Evolutionary conservation across 2,329 filamentous ascomycete species (phyloP).

Genomic region (Cladosporium sp.): DNA sequence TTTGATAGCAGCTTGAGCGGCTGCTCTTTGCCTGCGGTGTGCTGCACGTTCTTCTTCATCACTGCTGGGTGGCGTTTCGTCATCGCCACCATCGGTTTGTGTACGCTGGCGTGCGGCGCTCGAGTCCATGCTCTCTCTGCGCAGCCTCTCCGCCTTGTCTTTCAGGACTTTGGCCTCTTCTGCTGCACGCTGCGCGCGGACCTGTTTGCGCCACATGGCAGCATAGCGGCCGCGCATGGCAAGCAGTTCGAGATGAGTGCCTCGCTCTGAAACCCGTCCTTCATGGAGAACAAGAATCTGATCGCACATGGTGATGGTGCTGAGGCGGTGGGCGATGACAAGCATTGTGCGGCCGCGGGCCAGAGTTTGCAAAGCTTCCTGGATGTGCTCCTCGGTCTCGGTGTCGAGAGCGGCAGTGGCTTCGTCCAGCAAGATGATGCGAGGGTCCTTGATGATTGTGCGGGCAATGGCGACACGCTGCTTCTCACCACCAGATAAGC

Average conservation of each 20-base stretch:
- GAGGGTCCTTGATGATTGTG: slow-evolving; percentile 86
- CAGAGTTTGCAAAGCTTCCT: slow-evolving; percentile 76
- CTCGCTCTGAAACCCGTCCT: slow-evolving; percentile 49
- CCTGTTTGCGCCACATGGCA: slow-evolving; percentile 52
- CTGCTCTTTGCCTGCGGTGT: background rate
- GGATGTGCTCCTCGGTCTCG: slow-evolving; percentile 89
- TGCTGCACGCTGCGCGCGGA: slow-evolving; percentile 46
- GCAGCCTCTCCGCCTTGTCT: slow-evolving; percentile 47
- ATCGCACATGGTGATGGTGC: slow-evolving; percentile 53
- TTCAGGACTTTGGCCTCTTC: slow-evolving; percentile 47
- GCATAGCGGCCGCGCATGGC: slow-evolving; percentile 44
- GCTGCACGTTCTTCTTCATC: slow-evolving; percentile 32
- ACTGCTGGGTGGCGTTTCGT: slow-evolving; percentile 35
- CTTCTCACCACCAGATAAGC: slow-evolving; percentile 86
- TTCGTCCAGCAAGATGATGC: slow-evolving; percentile 89
- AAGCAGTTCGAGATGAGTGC: slow-evolving; percentile 49
- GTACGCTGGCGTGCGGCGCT: slow-evolving; percentile 27
- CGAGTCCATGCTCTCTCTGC: slow-evolving; percentile 46
- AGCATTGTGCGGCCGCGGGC: slow-evolving; percentile 85
- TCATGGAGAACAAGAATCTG: slow-evolving; percentile 54
- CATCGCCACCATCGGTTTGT: slow-evolving; percentile 18
- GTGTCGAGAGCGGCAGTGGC: slow-evolving; percentile 88
- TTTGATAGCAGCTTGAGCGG: slow-evolving; percentile 1
- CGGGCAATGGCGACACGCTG: slow-evolving; percentile 90
- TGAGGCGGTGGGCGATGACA: slow-evolving; percentile 76